Conservation (phyloP, 495 filamentous ascomycete species). For the Penicillium turbatum region DNA sequence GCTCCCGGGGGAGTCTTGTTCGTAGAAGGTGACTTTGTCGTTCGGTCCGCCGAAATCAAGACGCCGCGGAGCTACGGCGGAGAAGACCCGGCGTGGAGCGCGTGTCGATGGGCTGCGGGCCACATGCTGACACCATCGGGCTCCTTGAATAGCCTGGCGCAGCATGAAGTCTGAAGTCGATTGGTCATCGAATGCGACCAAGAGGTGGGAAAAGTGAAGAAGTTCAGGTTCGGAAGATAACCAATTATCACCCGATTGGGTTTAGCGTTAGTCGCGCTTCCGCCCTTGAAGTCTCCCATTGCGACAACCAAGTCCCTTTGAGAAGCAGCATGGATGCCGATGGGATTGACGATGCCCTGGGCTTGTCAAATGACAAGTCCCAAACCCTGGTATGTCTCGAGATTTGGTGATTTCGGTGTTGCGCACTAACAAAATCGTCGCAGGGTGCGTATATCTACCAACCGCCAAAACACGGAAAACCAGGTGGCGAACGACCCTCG, state of each 20-base stretch:
- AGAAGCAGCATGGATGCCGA: constrained; percentile 27
- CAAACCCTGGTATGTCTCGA: constrained; percentile 46
- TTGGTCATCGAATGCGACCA: constrained; percentile 30
- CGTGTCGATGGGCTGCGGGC: constrained; percentile 30
- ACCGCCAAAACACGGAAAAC: constrained; percentile 39
- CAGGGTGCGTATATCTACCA: constrained; percentile 71
- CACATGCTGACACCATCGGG: constrained; percentile 44
- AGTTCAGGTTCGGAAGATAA: constrained; percentile 22
- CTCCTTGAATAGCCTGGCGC: constrained; percentile 44
- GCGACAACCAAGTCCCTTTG: constrained; percentile 19
- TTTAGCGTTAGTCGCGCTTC: constrained; percentile 31
- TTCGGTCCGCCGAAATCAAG: constrained; percentile 39
- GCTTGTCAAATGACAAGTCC: constrained; percentile 29
- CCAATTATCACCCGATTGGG: constrained; percentile 30
- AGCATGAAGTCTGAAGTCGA: constrained; percentile 39
- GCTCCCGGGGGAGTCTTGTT: constrained; percentile 35
- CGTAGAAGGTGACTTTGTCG: constrained; percentile 44
- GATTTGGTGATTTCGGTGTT: background rate
- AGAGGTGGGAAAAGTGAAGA: constrained; percentile 4
- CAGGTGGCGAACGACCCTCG: constrained; percentile 46
- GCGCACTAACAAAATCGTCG: constrained; percentile 12
- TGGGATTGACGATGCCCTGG: constrained; percentile 26
- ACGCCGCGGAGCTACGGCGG: constrained; percentile 31
- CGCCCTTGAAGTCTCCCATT: constrained; percentile 19
- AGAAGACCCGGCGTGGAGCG: constrained; percentile 31